These are phyloP conservation scores for Chimonanthus salicifolius DNA, from an alignment of 164 flowering plant species.

Conservation along the genomic window DNA sequence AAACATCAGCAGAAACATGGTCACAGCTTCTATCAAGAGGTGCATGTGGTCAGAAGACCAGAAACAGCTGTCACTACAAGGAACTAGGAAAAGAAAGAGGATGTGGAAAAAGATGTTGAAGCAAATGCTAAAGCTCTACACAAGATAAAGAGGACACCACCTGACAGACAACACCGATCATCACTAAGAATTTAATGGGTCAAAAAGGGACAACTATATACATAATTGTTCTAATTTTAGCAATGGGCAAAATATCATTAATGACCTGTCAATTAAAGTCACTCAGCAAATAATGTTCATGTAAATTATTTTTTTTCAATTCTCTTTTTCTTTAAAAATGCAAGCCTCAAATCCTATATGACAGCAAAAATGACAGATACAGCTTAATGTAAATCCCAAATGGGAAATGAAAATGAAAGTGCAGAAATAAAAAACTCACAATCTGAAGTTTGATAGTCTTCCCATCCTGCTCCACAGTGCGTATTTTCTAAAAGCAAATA, in stretches of 20 bases:
- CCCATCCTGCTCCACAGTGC: constrained; percentile 95
- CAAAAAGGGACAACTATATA: background rate
- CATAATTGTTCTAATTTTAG: too few species aligned
- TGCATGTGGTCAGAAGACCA: background rate
- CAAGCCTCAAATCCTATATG: background rate
- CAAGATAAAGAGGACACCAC: too few species aligned
- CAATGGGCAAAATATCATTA: too few species aligned
- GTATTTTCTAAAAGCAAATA: constrained; percentile 62
- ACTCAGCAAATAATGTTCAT: background rate
- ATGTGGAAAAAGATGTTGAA: too few species aligned
- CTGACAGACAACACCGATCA: too few species aligned
- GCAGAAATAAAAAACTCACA: constrained; percentile 36
- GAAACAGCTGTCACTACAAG: background rate
- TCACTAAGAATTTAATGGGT: background rate
- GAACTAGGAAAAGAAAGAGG: too few species aligned
- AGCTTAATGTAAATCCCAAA: too few species aligned
- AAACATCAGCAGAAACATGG: too few species aligned
- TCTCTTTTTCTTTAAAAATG: background rate
- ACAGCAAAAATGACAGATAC: background rate
- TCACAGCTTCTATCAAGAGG: too few species aligned
- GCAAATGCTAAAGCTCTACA: too few species aligned
- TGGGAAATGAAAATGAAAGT: background rate
- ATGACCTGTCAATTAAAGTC: background rate
- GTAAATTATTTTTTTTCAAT: too few species aligned
- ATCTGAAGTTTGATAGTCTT: constrained; percentile 92